These are phyloP conservation scores for Lipomyces yarrowii DNA, from an alignment of 1,139 yeast genomes.

Conservation along the genomic window DNA sequence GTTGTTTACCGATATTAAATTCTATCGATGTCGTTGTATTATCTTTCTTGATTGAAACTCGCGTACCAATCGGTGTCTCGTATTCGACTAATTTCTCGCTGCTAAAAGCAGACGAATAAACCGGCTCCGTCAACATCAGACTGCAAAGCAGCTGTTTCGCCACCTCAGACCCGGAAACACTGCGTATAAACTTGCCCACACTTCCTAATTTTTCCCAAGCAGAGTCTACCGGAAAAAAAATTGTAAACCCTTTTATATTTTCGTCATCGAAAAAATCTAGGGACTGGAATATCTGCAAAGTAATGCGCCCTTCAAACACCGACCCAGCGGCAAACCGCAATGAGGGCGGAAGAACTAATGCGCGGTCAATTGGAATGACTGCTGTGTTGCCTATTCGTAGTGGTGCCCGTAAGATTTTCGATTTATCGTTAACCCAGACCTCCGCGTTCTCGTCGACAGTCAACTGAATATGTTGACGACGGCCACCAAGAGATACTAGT, in stretches of 20 bases:
- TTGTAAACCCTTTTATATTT: conserved; percentile 65
- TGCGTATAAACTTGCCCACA: conserved; percentile 59
- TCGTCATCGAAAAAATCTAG: conserved; percentile 51
- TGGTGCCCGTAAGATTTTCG: conserved; percentile 50
- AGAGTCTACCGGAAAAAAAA: conserved; percentile 74
- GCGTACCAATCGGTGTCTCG: conserved; percentile 17
- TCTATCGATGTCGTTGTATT: background rate
- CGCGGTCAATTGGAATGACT: conserved; percentile 65
- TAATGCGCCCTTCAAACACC: conserved; percentile 54
- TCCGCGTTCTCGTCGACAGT: conserved; percentile 42
- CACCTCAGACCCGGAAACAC: conserved; percentile 43
- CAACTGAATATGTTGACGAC: conserved; percentile 53
- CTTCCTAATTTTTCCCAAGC: conserved; percentile 75
- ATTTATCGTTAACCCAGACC: conserved; percentile 51
- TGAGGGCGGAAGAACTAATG: conserved; percentile 57
- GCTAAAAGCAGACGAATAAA: conserved; percentile 49
- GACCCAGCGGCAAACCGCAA: conserved; percentile 58
- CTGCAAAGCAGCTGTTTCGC: conserved; percentile 54
- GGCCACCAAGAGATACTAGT: conserved; percentile 43
- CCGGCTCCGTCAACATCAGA: conserved; percentile 60
- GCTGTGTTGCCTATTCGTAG: conserved; percentile 57
- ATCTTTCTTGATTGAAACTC: conserved; percentile 9
- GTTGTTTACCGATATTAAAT: conserved; percentile 2
- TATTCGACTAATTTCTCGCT: background rate
- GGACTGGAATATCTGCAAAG: conserved; percentile 54